phyloP scores from a whole-genome alignment of 352 stramenopile genomes.

The Pythium dissotocum region DNA sequence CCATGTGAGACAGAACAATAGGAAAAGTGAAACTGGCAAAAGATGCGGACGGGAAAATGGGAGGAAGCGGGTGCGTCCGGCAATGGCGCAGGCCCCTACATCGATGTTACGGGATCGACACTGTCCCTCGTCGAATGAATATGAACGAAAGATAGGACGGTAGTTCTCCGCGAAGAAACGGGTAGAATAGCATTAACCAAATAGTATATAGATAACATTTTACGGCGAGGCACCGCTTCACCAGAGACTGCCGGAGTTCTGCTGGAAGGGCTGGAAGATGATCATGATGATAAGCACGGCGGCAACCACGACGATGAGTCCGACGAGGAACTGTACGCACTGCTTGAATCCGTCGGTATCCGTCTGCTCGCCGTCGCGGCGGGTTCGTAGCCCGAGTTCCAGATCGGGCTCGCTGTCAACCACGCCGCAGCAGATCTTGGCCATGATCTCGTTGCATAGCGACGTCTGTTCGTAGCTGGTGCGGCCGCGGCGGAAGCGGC shows the following conservation, averaged over 20 bases:
- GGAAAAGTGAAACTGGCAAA: neutral
- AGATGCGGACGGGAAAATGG: neutral
- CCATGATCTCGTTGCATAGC: constrained; percentile 26
- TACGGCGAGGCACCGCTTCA: neutral
- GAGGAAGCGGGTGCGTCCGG: neutral
- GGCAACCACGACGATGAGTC: constrained; percentile 67
- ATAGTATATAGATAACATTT: constrained; percentile 22
- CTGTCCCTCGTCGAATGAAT: too few species aligned
- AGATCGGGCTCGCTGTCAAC: constrained; percentile 32
- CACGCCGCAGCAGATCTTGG: constrained; percentile 25
- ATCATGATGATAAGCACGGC: constrained; percentile 68
- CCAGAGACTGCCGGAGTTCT: constrained; percentile 19
- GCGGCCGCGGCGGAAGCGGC: constrained; percentile 17
- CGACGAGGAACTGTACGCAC: constrained; percentile 74
- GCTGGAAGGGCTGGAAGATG: constrained; percentile 60
- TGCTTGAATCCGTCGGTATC: constrained; percentile 63
- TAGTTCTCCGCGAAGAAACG: neutral
- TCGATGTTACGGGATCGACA: too few species aligned
- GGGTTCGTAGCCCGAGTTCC: constrained; percentile 52
- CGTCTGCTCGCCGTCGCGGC: constrained; percentile 17
- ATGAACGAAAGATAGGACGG: neutral
- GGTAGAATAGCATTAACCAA: constrained; percentile 23
- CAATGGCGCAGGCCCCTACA: too few species aligned
- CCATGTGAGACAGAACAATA: constrained; percentile 12
- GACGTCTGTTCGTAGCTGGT: constrained; percentile 17